phyloP scores from a whole-genome alignment of 1,139 yeast species.

The Taphrina deformans region DNA sequence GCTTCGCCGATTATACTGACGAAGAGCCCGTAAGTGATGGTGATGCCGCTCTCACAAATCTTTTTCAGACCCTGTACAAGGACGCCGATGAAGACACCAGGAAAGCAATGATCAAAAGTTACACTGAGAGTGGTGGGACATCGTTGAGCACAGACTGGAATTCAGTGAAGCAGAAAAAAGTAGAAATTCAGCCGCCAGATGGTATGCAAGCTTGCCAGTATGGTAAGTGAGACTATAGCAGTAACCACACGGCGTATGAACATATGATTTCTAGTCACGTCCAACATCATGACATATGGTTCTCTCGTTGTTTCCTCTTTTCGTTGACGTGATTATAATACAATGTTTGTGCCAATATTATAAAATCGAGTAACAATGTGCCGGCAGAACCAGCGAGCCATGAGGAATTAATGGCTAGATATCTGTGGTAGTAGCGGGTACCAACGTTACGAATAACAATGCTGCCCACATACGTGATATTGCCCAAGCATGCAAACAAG shows the following conservation, averaged over 20 bases:
- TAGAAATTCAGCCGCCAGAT: constrained; percentile 54
- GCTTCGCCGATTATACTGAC: constrained; percentile 50
- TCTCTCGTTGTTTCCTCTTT: not conserved
- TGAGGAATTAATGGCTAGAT: constrained; percentile 61
- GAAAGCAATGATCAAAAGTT: constrained; percentile 97
- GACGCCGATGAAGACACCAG: constrained; percentile 84
- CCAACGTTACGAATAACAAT: constrained; percentile 51
- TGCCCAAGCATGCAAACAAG: constrained; percentile 72
- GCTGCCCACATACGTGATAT: constrained; percentile 73
- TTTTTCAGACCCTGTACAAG: constrained; percentile 67
- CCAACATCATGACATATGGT: not conserved
- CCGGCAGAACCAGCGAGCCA: constrained; percentile 95
- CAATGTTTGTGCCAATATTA: constrained; percentile 67
- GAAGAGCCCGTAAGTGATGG: constrained; percentile 45
- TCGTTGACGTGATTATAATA: constrained; percentile 47
- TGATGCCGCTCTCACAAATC: constrained; percentile 58
- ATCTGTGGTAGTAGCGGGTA: constrained; percentile 41
- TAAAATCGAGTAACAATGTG: constrained; percentile 76
- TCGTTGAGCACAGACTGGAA: constrained; percentile 91
- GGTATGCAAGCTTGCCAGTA: constrained; percentile 13
- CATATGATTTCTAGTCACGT: not conserved
- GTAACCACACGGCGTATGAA: not conserved
- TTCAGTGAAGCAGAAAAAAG: constrained; percentile 70
- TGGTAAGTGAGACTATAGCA: not conserved
- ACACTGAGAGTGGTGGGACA: constrained; percentile 90